A percentile compares a stretch with the other conserved stretches of the same genome.
phyloP scores from a whole-genome alignment of 1,284 basidiomycete genomes.

The Apiotrichum laibachii region DNA sequence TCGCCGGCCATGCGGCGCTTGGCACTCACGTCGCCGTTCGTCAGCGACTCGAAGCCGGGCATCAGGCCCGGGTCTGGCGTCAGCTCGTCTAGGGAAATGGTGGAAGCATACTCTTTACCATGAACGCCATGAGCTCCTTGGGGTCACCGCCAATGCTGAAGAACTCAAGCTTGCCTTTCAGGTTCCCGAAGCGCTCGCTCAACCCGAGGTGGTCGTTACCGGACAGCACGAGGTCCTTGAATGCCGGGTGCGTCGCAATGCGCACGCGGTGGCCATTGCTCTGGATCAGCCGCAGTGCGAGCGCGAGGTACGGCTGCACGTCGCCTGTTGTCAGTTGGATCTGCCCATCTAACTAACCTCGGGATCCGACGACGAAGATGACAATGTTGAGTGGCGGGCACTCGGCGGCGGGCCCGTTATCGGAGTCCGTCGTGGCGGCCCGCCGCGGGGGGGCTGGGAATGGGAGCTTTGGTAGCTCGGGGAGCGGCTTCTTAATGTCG shows the following conservation, averaged over 20 bases:
- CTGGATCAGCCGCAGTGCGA: slow-evolving; percentile 58
- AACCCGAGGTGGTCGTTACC: slow-evolving; percentile 55
- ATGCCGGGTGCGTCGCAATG: slow-evolving; percentile 65
- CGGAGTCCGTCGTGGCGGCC: too few species aligned
- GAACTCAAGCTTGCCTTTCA: slow-evolving; percentile 52
- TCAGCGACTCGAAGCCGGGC: slow-evolving; percentile 40
- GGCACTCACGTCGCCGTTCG: slow-evolving; percentile 38
- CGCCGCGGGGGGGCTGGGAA: too few species aligned
- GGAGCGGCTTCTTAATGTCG: too few species aligned
- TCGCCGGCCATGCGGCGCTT: slow-evolving; percentile 42
- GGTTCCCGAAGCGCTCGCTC: slow-evolving; percentile 16
- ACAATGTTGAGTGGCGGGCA: slow-evolving; percentile 59
- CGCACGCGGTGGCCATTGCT: slow-evolving; percentile 61
- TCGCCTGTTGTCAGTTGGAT: slow-evolving; percentile 46
- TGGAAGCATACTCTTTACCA: slow-evolving; percentile 47
- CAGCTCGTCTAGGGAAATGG: background rate
- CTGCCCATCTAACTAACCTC: slow-evolving; percentile 45
- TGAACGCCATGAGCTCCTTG: slow-evolving; percentile 47
- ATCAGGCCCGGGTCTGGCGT: slow-evolving; percentile 42
- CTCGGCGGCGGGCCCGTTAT: background rate
- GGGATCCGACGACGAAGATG: slow-evolving; percentile 64
- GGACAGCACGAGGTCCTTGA: slow-evolving; percentile 58
- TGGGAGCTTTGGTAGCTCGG: too few species aligned
- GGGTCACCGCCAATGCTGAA: slow-evolving; percentile 45
- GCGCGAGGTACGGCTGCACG: slow-evolving; percentile 66